These are phyloP conservation scores for Synchytrium microbalum DNA, from an alignment of 371 early-diverging fungal genomes.

Conservation along the genomic window DNA sequence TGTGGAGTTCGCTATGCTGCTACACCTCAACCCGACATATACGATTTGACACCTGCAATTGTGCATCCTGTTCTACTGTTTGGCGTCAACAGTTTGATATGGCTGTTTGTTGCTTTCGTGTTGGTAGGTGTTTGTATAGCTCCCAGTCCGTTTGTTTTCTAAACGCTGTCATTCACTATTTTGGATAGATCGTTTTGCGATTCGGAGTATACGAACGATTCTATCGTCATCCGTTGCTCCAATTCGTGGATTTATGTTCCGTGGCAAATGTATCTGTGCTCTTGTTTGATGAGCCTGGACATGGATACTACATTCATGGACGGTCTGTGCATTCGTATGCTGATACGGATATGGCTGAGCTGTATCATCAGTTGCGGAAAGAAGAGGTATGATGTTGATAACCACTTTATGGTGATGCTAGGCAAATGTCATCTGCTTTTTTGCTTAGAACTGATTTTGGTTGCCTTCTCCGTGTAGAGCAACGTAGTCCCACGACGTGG, in stretches of 20 bases:
- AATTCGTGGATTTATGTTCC: conserved; percentile 39
- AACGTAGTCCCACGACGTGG: conserved; percentile 45
- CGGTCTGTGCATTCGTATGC: conserved; percentile 35
- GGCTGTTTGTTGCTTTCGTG: conserved; percentile 21
- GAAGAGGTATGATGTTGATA: conserved; percentile 29
- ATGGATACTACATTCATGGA: conserved; percentile 50
- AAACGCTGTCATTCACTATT: not conserved
- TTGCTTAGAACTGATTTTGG: not conserved
- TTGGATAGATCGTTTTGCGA: not conserved
- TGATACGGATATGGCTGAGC: conserved; percentile 36
- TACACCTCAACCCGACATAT: conserved; percentile 29
- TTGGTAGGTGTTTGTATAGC: conserved; percentile 24
- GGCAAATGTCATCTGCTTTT: too few relatives aligned
- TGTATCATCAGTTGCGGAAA: conserved; percentile 29
- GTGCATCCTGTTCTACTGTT: conserved; percentile 32
- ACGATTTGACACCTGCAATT: conserved; percentile 9
- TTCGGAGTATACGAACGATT: conserved; percentile 29
- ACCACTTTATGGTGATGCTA: not conserved
- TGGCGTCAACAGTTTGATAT: conserved; percentile 26
- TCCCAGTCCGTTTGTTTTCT: conserved; percentile 1
- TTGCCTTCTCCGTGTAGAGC: conserved; percentile 12
- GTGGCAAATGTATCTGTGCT: conserved; percentile 39
- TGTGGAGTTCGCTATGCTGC: conserved; percentile 24
- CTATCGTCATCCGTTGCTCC: conserved; percentile 33
- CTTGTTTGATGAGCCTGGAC: conserved; percentile 39